A percentile compares a stretch with the other conserved stretches of the same genome.
Conservation (phyloP, 495 filamentous ascomycete genomes). For the Penicillium parvum region DNA sequence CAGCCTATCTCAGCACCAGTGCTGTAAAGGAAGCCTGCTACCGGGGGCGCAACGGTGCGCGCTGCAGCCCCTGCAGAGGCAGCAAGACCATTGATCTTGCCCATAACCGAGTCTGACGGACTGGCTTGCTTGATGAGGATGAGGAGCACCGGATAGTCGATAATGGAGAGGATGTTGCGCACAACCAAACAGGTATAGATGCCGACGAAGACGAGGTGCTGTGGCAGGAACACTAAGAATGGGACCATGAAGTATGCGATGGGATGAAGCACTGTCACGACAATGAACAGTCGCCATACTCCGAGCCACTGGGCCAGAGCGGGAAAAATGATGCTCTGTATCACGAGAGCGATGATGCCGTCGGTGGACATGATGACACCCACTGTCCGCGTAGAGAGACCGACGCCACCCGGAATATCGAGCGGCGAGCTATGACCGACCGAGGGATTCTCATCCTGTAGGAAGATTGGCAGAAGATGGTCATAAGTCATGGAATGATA, state of each 20-base stretch:
- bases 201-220: constrained; percentile 53
- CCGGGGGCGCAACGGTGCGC: constrained; percentile 69
- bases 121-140: constrained; percentile 83
- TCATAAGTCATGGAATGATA: constrained; percentile 89
- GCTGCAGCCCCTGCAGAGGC: constrained; percentile 74
- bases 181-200: constrained; percentile 69
- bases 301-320: constrained; percentile 65
- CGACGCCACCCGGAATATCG: constrained; percentile 68
- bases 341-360: constrained; percentile 71
- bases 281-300: constrained; percentile 65
- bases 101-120: constrained; percentile 59
- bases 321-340: constrained; percentile 75
- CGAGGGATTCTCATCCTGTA: constrained; percentile 59
- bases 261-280: constrained; percentile 72
- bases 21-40: constrained; percentile 72
- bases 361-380: constrained; percentile 78
- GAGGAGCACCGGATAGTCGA: constrained; percentile 72
- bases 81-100: constrained; percentile 77
- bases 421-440: constrained; percentile 34
- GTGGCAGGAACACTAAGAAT: constrained; percentile 59
- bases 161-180: constrained; percentile 71
- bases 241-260: constrained; percentile 73
- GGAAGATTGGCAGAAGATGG: constrained; percentile 77
- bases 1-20: constrained; percentile 61
- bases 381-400: constrained; percentile 65